Evolutionary conservation across 2,329 filamentous ascomycete genomes (phyloP), one percentile per base, ranked within the genome.

Genomic region (Fusarium ramigenum): DNA sequence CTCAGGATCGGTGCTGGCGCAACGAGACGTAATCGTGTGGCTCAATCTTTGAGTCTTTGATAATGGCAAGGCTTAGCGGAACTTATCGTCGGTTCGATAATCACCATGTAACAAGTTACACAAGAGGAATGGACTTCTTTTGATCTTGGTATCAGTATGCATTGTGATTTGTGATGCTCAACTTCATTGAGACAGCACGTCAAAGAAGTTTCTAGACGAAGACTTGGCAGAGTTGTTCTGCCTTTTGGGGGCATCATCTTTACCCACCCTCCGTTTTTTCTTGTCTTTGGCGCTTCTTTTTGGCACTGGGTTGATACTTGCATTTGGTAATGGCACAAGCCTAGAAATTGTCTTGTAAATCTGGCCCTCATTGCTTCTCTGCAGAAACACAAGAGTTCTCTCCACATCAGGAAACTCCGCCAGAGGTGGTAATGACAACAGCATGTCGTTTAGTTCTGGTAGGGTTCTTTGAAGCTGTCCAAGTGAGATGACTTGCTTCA

Each of bases 401-500:
- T 66, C 59, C 23, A 77, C 64, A 53, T 78, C 66, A 0, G 80
- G 80, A 42, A 74, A 81, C 3, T 70, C 53, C 2, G 53, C 37
- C 16, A 82, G 40, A 11, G 73, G 43, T 25, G 81, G 80, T 9
- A 82, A 46, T 7, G 74, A 69, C 4, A 62, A 60, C 25, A 83
- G 56, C 25, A 77, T 56, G 11, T 58, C 43, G 15, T 60, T 46
- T 7, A 82, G 63, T n/a, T 73, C 63, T n/a, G 71, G 64, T 30
- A 66, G 54, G 19, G 39, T 37, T 11, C 56, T 44, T 34, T 61
- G 53, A 8, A 63, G 32, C 4, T 65, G 32, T 9, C 59, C 61
- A 23, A 78, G 52, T 2, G 74, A 69, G 4, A 84, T 58, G 14
- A 83, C 76, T 30, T 82, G 82, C 5, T 87, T 70, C 8, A 90